These are phyloP conservation scores for Thraustotheca clavata DNA, from an alignment of 352 stramenopile species.

Conservation along the genomic window DNA sequence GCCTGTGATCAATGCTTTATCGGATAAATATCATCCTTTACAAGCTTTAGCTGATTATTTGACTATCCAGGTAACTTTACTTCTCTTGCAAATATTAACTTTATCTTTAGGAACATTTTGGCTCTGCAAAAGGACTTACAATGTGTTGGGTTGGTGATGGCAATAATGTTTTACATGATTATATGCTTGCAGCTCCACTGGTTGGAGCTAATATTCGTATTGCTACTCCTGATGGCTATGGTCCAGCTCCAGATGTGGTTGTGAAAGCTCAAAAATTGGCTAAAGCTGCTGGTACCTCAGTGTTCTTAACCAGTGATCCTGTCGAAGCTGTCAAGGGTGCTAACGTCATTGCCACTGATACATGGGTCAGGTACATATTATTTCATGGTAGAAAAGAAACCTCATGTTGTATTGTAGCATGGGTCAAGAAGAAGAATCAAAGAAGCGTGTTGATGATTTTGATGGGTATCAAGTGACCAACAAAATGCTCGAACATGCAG, in stretches of 20 bases:
- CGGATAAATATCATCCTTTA: constrained; percentile 96
- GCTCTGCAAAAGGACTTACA: constrained; percentile 82
- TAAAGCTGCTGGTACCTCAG: constrained; percentile 50
- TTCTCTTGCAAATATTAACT: constrained; percentile 6
- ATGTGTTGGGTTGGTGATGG: constrained; percentile 97
- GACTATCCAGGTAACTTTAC: constrained; percentile 83
- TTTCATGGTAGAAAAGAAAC: not conserved
- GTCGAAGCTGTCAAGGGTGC: constrained; percentile 89
- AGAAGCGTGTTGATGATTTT: constrained; percentile 91
- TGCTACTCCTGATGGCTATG: constrained; percentile 90
- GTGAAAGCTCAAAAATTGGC: constrained; percentile 85
- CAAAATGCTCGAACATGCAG: constrained; percentile 87
- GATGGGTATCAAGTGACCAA: constrained; percentile 93
- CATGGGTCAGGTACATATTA: constrained; percentile 83
- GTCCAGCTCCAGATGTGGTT: constrained; percentile 85
- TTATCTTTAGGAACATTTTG: constrained; percentile 67
- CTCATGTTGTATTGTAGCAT: constrained; percentile 40
- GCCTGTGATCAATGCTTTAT: constrained; percentile 97
- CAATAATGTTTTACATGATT: constrained; percentile 97
- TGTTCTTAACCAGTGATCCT: constrained; percentile 84
- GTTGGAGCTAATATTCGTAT: constrained; percentile 90
- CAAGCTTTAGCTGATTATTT: constrained; percentile 97
- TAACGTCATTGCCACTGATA: constrained; percentile 96
- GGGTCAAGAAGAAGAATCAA: constrained; percentile 91
- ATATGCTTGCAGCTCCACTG: constrained; percentile 92